A percentile compares a stretch with the other conserved stretches of the same genome.
Evolutionary conservation across 2,329 filamentous ascomycete species (phyloP).

Genomic region (Fusarium abutilonis): DNA sequence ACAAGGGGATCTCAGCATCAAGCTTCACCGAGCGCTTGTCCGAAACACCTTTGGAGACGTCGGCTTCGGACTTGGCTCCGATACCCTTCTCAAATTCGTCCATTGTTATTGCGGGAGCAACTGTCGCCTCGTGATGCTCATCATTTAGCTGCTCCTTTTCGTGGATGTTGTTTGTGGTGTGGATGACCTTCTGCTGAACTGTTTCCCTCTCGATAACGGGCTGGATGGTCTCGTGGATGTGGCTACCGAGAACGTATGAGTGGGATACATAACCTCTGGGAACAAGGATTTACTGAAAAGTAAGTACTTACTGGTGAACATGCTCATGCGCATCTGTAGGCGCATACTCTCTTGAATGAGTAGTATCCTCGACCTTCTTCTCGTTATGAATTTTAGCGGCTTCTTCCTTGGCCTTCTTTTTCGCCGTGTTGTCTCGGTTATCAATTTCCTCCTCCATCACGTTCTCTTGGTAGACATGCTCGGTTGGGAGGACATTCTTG

Average conservation of each 20-base stretch:
- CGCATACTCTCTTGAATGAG: slow-evolving; percentile 16
- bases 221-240: slow-evolving; percentile 29
- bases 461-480: slow-evolving; percentile 31
- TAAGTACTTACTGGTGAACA: slow-evolving; percentile 15
- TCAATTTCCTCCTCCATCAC: slow-evolving; percentile 25
- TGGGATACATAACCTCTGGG: rapidly evolving
- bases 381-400: slow-evolving; percentile 21
- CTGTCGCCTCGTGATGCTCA: slow-evolving; percentile 16
- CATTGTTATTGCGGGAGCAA: slow-evolving; percentile 15
- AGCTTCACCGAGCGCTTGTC: background rate
- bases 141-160: slow-evolving; percentile 27
- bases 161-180: slow-evolving; percentile 25
- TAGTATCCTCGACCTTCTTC: slow-evolving; percentile 23
- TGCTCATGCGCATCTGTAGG: slow-evolving; percentile 24
- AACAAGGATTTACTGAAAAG: no score
- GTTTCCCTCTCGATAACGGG: slow-evolving; percentile 33
- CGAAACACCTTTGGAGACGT: slow-evolving; percentile 1
- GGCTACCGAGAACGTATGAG: slow-evolving; percentile 1
- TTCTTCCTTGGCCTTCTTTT: slow-evolving; percentile 22
- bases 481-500: slow-evolving; percentile 22
- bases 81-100: slow-evolving; percentile 17
- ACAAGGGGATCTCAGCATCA: slow-evolving; percentile 12
- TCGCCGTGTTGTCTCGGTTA: slow-evolving; percentile 20
- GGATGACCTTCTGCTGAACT: slow-evolving; percentile 28
- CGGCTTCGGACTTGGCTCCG: background rate